Evolutionary conservation across 495 filamentous ascomycete species (phyloP), one percentile per base, ranked within the genome.

Genomic region (Hyaloscypha finlandica): DNA sequence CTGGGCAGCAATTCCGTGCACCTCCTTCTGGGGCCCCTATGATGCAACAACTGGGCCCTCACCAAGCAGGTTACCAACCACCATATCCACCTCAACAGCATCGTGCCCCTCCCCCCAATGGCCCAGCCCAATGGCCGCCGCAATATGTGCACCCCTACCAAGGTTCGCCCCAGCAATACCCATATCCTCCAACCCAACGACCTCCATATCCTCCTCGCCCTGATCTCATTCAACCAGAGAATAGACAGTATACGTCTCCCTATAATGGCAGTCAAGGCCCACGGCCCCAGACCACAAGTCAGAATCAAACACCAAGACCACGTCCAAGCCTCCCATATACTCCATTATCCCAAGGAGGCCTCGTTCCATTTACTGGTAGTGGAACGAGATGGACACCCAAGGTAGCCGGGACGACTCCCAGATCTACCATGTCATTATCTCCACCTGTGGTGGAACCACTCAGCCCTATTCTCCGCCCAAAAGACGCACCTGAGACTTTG

Each of bases 381-480:
- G 79, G 77, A 16, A 86, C 84, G 2, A 81, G 78, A 70, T 85
- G 84, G 83, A 77, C 72, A 6, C 74, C 77, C 25, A 75, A 67
- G 1, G 71, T 80, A 19, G 81, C 79, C 0, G 78, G 81, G 4
- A 80, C 83, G 20, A 85, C 82, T 22, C 83, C 83, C 2, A 64
- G 59, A 45, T 42, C 32, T 32, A 8, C n/a, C 4, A 12, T 12
- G 37, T 30, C 45, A 16, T 20, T 30, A 19, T 8, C n/a, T 20
- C 19, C 61, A 22, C 42, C 45, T 35, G 22, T 30, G 11, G 29
- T 57, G 20, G 84, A 86, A 59, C 79, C 80, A 0, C 71, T 83
- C 4, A 85, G 83, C 52, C 83, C 83, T 48, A 71, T 78, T 19
- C 68, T 79, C 45, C 78, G 76, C 42, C 71, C 76, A 60, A 77